Conservation (phyloP, 257 asterid genomes). For the Jacaranda mimosifolia region DNA sequence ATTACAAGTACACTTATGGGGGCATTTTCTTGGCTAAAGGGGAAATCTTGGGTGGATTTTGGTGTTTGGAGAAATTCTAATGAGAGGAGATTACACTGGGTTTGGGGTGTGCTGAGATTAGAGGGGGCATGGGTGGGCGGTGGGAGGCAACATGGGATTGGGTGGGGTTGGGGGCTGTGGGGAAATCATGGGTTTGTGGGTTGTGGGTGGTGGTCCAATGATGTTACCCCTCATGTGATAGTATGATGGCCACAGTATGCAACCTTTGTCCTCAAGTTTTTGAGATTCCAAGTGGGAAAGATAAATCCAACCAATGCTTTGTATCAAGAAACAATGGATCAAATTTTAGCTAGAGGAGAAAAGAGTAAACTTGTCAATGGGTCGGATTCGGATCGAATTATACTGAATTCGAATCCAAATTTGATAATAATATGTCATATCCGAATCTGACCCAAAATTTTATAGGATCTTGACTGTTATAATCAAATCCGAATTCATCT, state of each 20-base stretch:
- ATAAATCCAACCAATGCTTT: conserved; percentile 37
- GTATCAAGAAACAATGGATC: conserved; percentile 24
- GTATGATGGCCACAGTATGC: conserved; percentile 47
- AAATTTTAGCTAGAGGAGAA: conserved; percentile 12
- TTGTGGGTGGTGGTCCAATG: conserved; percentile 68
- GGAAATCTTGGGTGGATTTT: conserved; percentile 10
- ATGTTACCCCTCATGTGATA: conserved; percentile 58
- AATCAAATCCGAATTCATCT: too few species aligned
- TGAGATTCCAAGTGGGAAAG: conserved; percentile 39
- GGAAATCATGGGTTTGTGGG: conserved; percentile 49
- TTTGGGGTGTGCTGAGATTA: conserved; percentile 51
- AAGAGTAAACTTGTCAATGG: too few species aligned
- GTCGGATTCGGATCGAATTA: too few species aligned
- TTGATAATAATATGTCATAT: too few species aligned
- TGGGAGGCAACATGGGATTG: conserved; percentile 70
- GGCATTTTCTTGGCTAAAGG: conserved; percentile 40
- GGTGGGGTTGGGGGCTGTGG: conserved; percentile 47
- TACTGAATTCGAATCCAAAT: too few species aligned
- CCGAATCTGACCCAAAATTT: too few species aligned
- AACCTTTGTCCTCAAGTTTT: conserved; percentile 52
- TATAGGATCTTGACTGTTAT: too few species aligned
- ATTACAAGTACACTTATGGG: conserved; percentile 45
- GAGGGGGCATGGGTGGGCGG: conserved; percentile 69
- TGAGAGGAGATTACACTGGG: conserved; percentile 31
- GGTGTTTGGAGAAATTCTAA: conserved; percentile 4